Conservation (phyloP, 176 grass and related monocot species). For the Echinochloa phyllopogon region DNA sequence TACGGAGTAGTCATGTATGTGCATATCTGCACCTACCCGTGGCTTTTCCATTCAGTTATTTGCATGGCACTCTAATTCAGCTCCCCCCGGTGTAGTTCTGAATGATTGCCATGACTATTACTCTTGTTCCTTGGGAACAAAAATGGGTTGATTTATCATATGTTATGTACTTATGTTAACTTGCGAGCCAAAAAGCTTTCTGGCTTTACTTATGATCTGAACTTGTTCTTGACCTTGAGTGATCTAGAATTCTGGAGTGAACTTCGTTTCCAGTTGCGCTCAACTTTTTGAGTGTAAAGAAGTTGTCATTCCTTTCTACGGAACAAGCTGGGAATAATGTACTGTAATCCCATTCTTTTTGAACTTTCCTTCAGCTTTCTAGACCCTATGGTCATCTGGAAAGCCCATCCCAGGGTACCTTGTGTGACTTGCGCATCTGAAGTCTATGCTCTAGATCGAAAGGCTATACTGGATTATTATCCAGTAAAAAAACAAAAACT, state of each 20-base stretch:
- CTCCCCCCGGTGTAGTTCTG: background rate
- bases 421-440: conserved; percentile 8
- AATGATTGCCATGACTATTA: background rate
- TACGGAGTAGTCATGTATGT: background rate
- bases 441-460: background rate
- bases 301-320: background rate
- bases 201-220: conserved; percentile 40
- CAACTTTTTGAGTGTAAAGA: background rate
- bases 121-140: background rate
- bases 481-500: conserved; percentile 1
- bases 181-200: conserved; percentile 30
- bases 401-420: background rate
- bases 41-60: background rate
- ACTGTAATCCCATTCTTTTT: background rate
- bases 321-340: conserved; percentile 3
- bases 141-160: background rate
- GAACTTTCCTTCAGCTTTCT: conserved; percentile 6
- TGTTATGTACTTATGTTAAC: conserved; percentile 21
- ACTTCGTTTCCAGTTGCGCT: conserved; percentile 18
- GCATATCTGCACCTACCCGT: conserved; percentile 1
- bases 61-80: background rate
- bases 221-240: conserved; percentile 32
- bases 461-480: conserved; percentile 12
- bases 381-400: conserved; percentile 23
- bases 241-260: conserved; percentile 19